Conservation (phyloP, 2,329 filamentous ascomycete genomes). For the Calonectria henricotiae region DNA sequence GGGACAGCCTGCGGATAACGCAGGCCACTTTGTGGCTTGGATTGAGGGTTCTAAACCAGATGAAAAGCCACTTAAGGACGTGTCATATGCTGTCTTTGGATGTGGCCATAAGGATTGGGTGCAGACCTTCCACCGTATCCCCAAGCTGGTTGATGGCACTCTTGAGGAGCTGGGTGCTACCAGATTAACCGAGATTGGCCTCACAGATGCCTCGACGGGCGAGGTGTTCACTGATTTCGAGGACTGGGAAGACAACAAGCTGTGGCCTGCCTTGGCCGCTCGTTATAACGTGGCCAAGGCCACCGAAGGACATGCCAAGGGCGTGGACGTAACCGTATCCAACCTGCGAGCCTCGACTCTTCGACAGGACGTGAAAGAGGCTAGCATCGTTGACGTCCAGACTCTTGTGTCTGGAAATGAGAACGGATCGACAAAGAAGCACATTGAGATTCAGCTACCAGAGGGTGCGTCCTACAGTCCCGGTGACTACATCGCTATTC, state of each 20-base stretch:
- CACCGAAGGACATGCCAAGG: neutral
- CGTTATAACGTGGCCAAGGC: slow-evolving; percentile 52
- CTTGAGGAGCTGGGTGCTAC: slow-evolving; percentile 59
- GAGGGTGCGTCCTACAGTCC: slow-evolving; percentile 76
- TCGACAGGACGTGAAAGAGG: slow-evolving; percentile 35
- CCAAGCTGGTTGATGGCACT: slow-evolving; percentile 72
- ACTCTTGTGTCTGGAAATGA: slow-evolving; percentile 21
- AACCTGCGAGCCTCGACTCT: slow-evolving; percentile 29
- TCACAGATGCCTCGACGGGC: slow-evolving; percentile 73
- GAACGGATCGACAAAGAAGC: slow-evolving; percentile 65
- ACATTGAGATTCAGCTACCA: slow-evolving; percentile 79
- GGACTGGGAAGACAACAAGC: slow-evolving; percentile 73
- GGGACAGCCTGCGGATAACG: slow-evolving; percentile 81
- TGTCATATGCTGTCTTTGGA: slow-evolving; percentile 79
- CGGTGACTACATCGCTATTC: slow-evolving; percentile 82
- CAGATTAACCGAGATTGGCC: slow-evolving; percentile 63
- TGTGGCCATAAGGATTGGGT: slow-evolving; percentile 74
- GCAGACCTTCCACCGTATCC: slow-evolving; percentile 77
- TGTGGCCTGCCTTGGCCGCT: slow-evolving; percentile 67
- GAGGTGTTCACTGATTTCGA: slow-evolving; percentile 80
- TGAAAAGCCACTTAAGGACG: slow-evolving; percentile 64
- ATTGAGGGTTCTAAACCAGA: slow-evolving; percentile 68
- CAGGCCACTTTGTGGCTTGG: slow-evolving; percentile 78
- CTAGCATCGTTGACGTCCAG: neutral
- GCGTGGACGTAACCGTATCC: slow-evolving; percentile 31